These are phyloP conservation scores for Spencermartinsiella europaea DNA, from an alignment of 805 yeast species.

Conservation along the genomic window DNA sequence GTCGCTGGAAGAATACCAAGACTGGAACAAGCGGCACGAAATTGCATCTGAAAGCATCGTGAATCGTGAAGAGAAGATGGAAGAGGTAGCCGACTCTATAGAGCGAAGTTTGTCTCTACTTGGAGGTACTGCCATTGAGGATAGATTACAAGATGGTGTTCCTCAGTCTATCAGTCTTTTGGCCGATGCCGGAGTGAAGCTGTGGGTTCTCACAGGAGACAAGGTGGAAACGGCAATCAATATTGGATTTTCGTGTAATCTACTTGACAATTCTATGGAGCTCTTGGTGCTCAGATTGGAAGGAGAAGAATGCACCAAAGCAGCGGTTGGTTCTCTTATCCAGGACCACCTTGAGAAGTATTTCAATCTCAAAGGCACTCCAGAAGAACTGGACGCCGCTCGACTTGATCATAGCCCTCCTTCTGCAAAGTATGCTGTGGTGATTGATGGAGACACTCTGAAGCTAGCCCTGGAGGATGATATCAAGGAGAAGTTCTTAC, in stretches of 20 bases:
- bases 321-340: conserved; percentile 34
- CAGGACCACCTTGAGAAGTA: conserved; percentile 46
- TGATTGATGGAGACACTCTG: conserved; percentile 72
- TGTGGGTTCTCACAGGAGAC: conserved; percentile 85
- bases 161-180: conserved; percentile 68
- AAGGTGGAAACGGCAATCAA: conserved; percentile 85
- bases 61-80: conserved; percentile 58
- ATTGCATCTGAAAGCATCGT: conserved; percentile 56
- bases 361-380: conserved; percentile 45
- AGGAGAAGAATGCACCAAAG: conserved; percentile 18
- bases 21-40: conserved; percentile 53
- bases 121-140: conserved; percentile 85
- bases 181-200: conserved; percentile 69
- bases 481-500: conserved; percentile 51
- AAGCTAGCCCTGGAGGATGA: conserved; percentile 43
- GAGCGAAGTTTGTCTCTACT: conserved; percentile 54
- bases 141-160: conserved; percentile 73
- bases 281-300: conserved; percentile 50
- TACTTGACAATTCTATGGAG: conserved; percentile 67
- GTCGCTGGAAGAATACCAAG: conserved; percentile 39
- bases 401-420: conserved; percentile 63
- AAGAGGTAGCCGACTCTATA: conserved; percentile 52
- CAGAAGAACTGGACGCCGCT: conserved; percentile 49
- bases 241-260: conserved; percentile 77
- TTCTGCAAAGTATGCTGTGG: conserved; percentile 50